Base-by-base conservation (phyloP, 1,139 yeast species). In the Nakaseomyces delphensis region DNA sequence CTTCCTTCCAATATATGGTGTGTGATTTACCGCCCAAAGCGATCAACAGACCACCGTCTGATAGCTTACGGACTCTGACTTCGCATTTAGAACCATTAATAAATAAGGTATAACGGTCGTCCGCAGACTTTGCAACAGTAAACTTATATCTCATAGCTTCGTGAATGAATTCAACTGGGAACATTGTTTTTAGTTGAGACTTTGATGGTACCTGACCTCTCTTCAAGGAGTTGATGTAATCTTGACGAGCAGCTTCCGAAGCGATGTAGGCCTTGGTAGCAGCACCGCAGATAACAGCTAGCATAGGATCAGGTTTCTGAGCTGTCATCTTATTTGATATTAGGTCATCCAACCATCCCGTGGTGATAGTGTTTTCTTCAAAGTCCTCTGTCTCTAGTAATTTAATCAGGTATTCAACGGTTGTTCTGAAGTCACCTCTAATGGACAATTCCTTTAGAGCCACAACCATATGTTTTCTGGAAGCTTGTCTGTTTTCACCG, bases 341-440 rank as follows among this genome's bases (percentile, higher is more conserved):
- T 60, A 91, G 77, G 67, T 89, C 97, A 67, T 91, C 98, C 58
- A 91, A 77, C 98, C 98, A 91, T 48, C 97, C 97, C 48, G 98
- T 91, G 48, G 98, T 91, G 58, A 91, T 89, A 41, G 94, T 89
- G 65, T 91, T 93, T 49, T 83, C 89, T 68, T 87, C 96, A 57
- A 91, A 91, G 62, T 84, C 98, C 43, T 95, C 94, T 30, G 98
- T 89, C 69, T 91, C 97, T 57, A 91, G 74, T 54, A 91, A 74
- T 64, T 91, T 89, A 65, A 93, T 91, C 60, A 93, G 75, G 63
- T 93, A 93, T 66, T 91, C 98, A 49, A 91, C 96, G 13, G 98
- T 91, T 32, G 98, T 91, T 67, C 95, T 79, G 71, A 91, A 91
- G 62, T 91, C 98, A 73, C 98, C 98, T 67, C 98, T 81, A 59